Conservation (phyloP, 495 filamentous ascomycete genomes). For the Hypoxylon intermedium region DNA sequence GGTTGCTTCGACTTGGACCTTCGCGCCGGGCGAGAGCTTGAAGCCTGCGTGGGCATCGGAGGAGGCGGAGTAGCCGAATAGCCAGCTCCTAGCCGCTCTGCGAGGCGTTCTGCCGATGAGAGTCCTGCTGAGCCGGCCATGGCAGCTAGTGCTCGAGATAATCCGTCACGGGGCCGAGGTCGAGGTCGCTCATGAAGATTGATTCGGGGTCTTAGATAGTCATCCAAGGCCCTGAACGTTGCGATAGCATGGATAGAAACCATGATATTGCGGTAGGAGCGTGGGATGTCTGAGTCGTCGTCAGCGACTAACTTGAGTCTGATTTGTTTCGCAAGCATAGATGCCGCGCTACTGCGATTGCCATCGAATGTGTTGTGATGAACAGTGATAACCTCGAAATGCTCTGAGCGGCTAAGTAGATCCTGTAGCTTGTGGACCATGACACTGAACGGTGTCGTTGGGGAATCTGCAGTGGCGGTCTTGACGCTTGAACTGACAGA, state of each 20-base stretch:
- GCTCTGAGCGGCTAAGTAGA: constrained; percentile 92
- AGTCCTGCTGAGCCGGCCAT: constrained; percentile 80
- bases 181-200: constrained; percentile 81
- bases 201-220: constrained; percentile 93
- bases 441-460: constrained; percentile 86
- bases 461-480: constrained; percentile 66
- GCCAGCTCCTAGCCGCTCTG: constrained; percentile 47
- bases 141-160: constrained; percentile 72
- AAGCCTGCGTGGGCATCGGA: constrained; percentile 45
- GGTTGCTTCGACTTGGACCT: constrained; percentile 58
- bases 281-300: constrained; percentile 86
- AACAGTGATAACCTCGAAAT: constrained; percentile 96
- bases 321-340: constrained; percentile 96
- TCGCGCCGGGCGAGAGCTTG: constrained; percentile 50
- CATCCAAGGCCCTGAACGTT: constrained; percentile 95
- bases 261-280: constrained; percentile 88
- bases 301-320: constrained; percentile 88
- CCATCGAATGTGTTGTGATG: constrained; percentile 92
- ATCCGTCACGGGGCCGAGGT: constrained; percentile 69
- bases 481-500: constrained; percentile 66
- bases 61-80: constrained; percentile 45
- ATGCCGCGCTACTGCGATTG: constrained; percentile 87
- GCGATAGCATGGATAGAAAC: constrained; percentile 99
- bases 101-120: constrained; percentile 53
- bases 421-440: constrained; percentile 95